Evolutionary conservation across 208 protist species (phyloP), one percentile per base, ranked within the genome.

Genomic region (Leishmania guyanensis): DNA sequence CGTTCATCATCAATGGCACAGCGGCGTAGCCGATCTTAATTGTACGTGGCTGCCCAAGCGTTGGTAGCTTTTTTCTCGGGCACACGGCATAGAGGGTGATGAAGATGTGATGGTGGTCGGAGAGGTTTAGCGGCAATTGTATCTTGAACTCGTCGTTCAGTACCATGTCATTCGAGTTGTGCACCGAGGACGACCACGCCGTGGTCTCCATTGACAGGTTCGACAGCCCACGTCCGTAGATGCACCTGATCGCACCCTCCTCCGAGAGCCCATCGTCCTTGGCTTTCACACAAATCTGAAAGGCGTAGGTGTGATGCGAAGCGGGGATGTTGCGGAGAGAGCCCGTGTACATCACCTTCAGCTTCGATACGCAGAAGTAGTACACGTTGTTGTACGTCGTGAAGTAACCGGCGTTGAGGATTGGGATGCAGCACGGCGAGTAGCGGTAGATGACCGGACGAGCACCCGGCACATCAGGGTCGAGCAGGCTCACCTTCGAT

Each of bases 81-180:
- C 90, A 89, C 3, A 83, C 88, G 14, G 93, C 94, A 82, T 95
- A 94, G 65, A 98, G 88, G 17, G 89, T 96, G 58, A 98, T 91
- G 77, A 98, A 96, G 60, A 98, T 91, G 80, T 98, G 94, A 72
- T 95, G 92, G n/a, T 77, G 74, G 68, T 96, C 86, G 3, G 89
- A 93, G 43, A 96, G 86, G 78, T 95, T 93, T 22, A 96, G 87
- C 16, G 94, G 94, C 17, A 98, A 87, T 83, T 97, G 93, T 56
- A 98, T 80, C 88, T 98, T 98, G 86, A 96, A 92, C 80, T 98
- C 94, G 75, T 98, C 93, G 81, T 76, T 96, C 20, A 98, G 81
- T 17, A 75, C 48, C 39, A 91, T 90, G 48, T 96, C 90, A 69
- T 68, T 80, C 65, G 78, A 87, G 62, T 72, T 89, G 78, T 94